These are phyloP conservation scores for Hansenula lynferdii DNA, from an alignment of 1,139 yeast genomes.

Conservation along the genomic window DNA sequence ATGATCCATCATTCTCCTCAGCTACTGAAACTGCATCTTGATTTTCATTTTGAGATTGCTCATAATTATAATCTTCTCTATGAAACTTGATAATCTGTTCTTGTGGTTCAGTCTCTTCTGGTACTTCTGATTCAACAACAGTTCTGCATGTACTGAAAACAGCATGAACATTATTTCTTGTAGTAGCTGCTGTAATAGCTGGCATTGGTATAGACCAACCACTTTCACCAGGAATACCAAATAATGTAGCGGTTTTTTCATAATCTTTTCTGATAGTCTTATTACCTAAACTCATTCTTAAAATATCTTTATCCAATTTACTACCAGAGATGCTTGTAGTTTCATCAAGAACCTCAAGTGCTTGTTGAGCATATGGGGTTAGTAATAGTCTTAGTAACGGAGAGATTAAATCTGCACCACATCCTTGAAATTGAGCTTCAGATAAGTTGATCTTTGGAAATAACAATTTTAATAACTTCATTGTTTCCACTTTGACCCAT, in stretches of 20 bases:
- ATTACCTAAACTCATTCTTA: slow-evolving; percentile 89
- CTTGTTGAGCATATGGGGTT: slow-evolving; percentile 85
- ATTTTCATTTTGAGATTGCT: slow-evolving; percentile 25
- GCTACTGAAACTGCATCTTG: slow-evolving; percentile 39
- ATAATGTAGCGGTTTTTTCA: slow-evolving; percentile 82
- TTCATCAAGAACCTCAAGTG: slow-evolving; percentile 85
- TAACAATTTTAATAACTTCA: slow-evolving; percentile 67
- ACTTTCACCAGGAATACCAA: slow-evolving; percentile 94
- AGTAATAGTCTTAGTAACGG: slow-evolving; percentile 79
- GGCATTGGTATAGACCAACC: slow-evolving; percentile 99
- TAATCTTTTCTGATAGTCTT: slow-evolving; percentile 72
- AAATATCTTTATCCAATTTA: slow-evolving; percentile 83
- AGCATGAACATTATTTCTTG: slow-evolving; percentile 91
- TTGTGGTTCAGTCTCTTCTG: slow-evolving; percentile 22
- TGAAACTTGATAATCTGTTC: slow-evolving; percentile 57
- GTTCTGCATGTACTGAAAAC: slow-evolving; percentile 78
- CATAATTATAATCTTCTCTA: slow-evolving; percentile 62
- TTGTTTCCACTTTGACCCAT: slow-evolving; percentile 79
- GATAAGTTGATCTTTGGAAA: slow-evolving; percentile 76
- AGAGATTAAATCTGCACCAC: slow-evolving; percentile 92
- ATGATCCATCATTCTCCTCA: slow-evolving; percentile 59
- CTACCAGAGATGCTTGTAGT: slow-evolving; percentile 85
- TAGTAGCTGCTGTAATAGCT: slow-evolving; percentile 77
- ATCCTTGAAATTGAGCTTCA: slow-evolving; percentile 76
- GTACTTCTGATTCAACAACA: slow-evolving; percentile 23